Evolutionary conservation across 2,329 filamentous ascomycete species (phyloP).

Genomic region (Aspergillus hortae): DNA sequence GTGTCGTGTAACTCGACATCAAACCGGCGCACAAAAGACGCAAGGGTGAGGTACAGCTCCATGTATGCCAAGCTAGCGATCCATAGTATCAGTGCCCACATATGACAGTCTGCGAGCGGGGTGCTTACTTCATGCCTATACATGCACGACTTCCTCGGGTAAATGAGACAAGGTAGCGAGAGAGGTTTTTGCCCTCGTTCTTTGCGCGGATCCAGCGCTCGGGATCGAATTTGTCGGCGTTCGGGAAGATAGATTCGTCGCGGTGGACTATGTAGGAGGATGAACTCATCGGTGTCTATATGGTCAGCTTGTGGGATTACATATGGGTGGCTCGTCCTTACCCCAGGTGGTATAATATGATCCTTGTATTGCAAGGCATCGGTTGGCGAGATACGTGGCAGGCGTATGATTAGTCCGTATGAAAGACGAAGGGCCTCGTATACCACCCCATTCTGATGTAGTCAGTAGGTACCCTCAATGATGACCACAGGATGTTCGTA

Average conservation of each 20-base stretch:
- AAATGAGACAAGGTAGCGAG: conserved; percentile 32
- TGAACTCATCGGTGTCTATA: conserved; percentile 31
- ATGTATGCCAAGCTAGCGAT: conserved; percentile 24
- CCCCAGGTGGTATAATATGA: conserved; percentile 23
- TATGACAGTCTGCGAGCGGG: neutral
- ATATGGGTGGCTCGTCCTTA: conserved; percentile 6
- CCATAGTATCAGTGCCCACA: neutral
- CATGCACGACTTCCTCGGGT: conserved; percentile 40
- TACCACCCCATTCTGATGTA: conserved; percentile 7
- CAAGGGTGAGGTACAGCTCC: conserved; percentile 27
- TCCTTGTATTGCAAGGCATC: conserved; percentile 10
- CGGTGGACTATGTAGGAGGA: conserved; percentile 28
- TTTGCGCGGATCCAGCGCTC: conserved; percentile 29
- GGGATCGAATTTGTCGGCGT: conserved; percentile 25
- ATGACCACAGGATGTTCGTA: neutral
- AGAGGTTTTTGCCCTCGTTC: conserved; percentile 25
- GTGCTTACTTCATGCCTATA: conserved; percentile 37
- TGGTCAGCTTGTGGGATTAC: neutral
- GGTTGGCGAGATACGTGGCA: conserved; percentile 6
- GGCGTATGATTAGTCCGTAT: conserved; percentile 3
- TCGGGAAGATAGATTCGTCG: conserved; percentile 29
- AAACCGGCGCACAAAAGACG: conserved; percentile 23
- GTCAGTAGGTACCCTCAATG: neutral
- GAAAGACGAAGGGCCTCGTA: conserved; percentile 11
- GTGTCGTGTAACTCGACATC: conserved; percentile 2